Percentiles rank a stretch among this genome's conserved stretches.
These are phyloP conservation scores for Colletotrichum sp. DNA, from an alignment of 2,329 filamentous ascomycete species.

Conservation along the genomic window DNA sequence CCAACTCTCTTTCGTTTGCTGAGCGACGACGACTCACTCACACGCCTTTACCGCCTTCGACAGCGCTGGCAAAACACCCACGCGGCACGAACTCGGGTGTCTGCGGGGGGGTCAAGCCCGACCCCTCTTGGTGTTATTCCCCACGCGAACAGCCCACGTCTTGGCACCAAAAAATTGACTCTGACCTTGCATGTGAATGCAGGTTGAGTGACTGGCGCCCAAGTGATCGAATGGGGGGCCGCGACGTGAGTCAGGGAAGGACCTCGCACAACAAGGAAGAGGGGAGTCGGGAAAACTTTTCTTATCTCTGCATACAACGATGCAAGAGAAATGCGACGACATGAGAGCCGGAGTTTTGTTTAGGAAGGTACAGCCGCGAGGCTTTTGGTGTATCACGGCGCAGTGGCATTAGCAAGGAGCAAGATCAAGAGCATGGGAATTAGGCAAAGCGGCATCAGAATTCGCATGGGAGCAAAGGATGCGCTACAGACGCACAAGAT, in stretches of 20 bases:
- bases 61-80: background rate
- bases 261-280: background rate
- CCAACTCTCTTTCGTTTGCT: background rate
- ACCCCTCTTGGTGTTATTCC: background rate
- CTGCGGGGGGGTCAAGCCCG: background rate
- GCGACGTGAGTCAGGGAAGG: constrained; percentile 12
- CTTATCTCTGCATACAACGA: background rate
- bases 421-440: constrained; percentile 5
- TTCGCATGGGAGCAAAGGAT: background rate
- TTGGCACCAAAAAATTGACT: constrained; percentile 7
- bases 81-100: constrained; percentile 4
- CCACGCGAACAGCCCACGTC: background rate
- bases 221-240: constrained; percentile 1
- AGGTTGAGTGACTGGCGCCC: constrained; percentile 8
- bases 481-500: background rate
- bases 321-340: background rate
- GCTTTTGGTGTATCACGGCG: background rate
- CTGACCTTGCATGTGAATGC: constrained; percentile 12
- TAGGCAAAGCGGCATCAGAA: constrained; percentile 9
- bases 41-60: background rate
- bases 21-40: background rate
- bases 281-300: background rate
- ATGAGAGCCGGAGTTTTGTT: background rate
- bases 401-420: constrained; percentile 2
- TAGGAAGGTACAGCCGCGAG: background rate